Conservation (phyloP, 2,329 filamentous ascomycete genomes). For the Rhynchosporium agropyri region DNA sequence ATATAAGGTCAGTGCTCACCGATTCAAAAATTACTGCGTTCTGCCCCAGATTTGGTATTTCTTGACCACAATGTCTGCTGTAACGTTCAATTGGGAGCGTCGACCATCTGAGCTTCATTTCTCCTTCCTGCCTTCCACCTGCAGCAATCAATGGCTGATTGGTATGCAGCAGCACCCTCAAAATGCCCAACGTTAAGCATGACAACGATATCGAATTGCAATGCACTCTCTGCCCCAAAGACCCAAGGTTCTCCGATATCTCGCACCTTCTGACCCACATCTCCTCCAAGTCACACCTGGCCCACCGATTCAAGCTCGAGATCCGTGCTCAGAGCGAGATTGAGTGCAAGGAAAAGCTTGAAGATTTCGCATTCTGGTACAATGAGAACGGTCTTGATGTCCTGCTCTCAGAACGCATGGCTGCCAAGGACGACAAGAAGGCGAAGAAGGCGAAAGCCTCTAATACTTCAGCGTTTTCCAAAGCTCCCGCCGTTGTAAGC, state of each 20-base stretch:
- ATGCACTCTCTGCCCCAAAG: constrained; percentile 82
- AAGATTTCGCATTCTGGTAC: constrained; percentile 80
- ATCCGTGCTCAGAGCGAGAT: constrained; percentile 69
- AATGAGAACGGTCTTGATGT: constrained; percentile 67
- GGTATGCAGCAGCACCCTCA: constrained; percentile 9
- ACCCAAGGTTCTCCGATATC: constrained; percentile 81
- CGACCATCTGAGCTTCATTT: neutral
- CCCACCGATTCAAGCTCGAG: constrained; percentile 79
- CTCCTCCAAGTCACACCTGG: constrained; percentile 87
- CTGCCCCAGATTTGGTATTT: neutral
- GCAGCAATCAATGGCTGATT: constrained; percentile 3
- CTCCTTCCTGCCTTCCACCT: constrained; percentile 15
- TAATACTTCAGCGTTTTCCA: constrained; percentile 1
- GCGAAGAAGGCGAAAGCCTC: constrained; percentile 37
- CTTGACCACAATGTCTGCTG: neutral
- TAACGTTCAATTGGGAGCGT: constrained; percentile 7
- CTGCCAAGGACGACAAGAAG: constrained; percentile 72
- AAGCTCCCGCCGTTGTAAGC: constrained; percentile 26
- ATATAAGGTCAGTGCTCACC: constrained; percentile 4
- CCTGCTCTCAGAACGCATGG: constrained; percentile 77
- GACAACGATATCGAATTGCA: constrained; percentile 61
- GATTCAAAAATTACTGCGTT: neutral
- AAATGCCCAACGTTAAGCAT: constrained; percentile 34
- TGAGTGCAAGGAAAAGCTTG: constrained; percentile 63
- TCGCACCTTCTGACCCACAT: constrained; percentile 93